Evolutionary conservation across 805 yeast genomes (phyloP), one percentile per base, ranked within the genome.

Genomic region (Hanseniaspora valbyensis): DNA sequence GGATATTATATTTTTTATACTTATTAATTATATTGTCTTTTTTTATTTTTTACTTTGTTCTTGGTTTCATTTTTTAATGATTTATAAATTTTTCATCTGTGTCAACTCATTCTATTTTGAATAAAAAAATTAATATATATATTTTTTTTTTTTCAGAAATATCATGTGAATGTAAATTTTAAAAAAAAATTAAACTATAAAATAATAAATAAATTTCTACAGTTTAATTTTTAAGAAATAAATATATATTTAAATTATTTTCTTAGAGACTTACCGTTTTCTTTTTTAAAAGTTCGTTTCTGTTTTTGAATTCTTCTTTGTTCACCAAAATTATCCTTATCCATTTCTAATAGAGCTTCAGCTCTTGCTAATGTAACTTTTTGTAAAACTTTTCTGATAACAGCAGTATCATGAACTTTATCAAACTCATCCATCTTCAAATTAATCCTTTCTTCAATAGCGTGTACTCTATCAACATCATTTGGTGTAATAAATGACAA

Each of bases 271-370:
- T 49, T 49, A 21, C 49, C 49, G 8, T 61, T 54, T 45, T 63
- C 67, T 24, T 61, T 65, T 59, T 71, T 75, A 5, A 24, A n/a
- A 4, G 28, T 14, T 32, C 37, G 29, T 19, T 50, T 50, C 19
- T 40, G 42, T 22, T 29, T 22, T 56, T 78, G 77, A 38, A 68
- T 74, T 58, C 69, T 72, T 55, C 70, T 72, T 57, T 74, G 74
- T 58, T 85, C 95, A 12, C 96, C 96, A 63, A 89, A 90, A 19
- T 78, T 76, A 54, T 86, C 96, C 54, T 76, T 77, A 55, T 90
- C 96, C 96, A 92, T 88, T 34, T 85, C 96, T 84, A 90, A 78
- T 50, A 83, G 63, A 2, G 96, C 84, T 63, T 89, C 95, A 57
- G 96, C 75, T 67, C 86, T 87, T 18, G 97, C 96, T 32, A 74